Base-by-base conservation (phyloP, 805 yeast genomes). In the Blastobotrys attinorum region DNA sequence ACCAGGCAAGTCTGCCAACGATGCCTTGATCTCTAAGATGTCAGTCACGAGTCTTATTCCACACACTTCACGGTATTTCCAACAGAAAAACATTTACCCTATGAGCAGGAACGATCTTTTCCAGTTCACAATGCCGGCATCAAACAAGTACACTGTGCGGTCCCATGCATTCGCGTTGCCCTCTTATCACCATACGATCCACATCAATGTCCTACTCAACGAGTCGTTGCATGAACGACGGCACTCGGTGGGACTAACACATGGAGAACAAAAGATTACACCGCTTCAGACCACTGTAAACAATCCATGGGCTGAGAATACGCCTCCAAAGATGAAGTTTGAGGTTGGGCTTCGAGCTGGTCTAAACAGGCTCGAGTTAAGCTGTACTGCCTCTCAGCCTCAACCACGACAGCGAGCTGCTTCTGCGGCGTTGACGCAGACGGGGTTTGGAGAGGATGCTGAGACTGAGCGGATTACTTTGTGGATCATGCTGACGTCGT, bases 111-210 rank as follows among this genome's bases (percentile, higher is more conserved):
- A 60, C 32, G 60, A 61, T 39, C 57, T 66, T 59, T 67, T 67
- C 48, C 70, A 67, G 51, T 57, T 62, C 37, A 52, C 49, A 21
- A 52, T 69, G 33, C 62, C 62, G 17, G 69, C 56, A 3, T 47
- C 77, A 13, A 50, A 62, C 23, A 62, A 58, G 36, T 58, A 51
- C 42, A 63, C 62, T 17, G 59, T 66, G 1, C 56, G 64, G 15
- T 64, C 70, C 8, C 72, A 65, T 51, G 52, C 77, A 4, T 48
- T 76, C 20, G 65, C 67, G 13, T 58, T 79, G 42, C 79, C 81
- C 10, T 59, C 67, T 10, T 62, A 64, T 36, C 72, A 75, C 32
- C 69, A 71, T 27, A 69, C 77, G 1, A 57, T 77, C 37, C 63
- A 71, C 3, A 57, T 77, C 3, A 54, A 66, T 18, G 71, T 72